Conservation (phyloP, 2,329 filamentous ascomycete genomes). For the Aspergillus sclerotialis region DNA sequence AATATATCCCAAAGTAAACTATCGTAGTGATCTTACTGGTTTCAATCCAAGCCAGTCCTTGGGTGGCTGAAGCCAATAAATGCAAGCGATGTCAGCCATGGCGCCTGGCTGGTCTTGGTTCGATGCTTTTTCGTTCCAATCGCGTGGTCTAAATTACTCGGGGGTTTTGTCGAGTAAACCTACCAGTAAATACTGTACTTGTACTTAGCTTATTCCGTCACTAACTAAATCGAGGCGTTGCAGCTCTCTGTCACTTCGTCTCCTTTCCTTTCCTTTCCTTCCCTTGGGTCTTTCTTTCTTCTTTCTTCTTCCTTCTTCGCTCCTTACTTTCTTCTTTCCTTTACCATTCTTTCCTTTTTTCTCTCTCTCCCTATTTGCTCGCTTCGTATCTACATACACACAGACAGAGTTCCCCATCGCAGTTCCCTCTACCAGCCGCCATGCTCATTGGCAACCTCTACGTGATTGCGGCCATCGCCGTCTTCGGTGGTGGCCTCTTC, state of each 20-base stretch:
- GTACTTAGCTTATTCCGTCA: too few species aligned
- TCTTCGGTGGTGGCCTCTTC: slow-evolving; percentile 63
- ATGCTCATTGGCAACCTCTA: slow-evolving; percentile 49
- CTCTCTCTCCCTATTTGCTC: slow-evolving; percentile 1
- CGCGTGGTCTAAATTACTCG: neutral
- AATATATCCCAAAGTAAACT: too few species aligned
- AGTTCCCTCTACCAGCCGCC: neutral
- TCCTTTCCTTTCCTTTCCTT: slow-evolving; percentile 2
- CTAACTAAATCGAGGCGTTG: too few species aligned
- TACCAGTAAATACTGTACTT: too few species aligned
- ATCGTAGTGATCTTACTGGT: too few species aligned
- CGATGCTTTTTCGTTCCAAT: neutral
- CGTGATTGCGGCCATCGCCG: slow-evolving; percentile 51
- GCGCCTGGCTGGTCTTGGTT: neutral
- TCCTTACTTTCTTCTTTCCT: slow-evolving; percentile 1
- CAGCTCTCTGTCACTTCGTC: neutral
- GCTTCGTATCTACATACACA: neutral
- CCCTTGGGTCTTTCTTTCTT: too few species aligned
- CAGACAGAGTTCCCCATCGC: too few species aligned
- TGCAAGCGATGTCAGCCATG: neutral
- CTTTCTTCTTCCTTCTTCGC: neutral
- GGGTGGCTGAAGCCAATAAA: neutral
- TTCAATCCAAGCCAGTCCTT: too few species aligned
- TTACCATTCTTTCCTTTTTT: slow-evolving; percentile 5
- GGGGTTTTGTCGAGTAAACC: neutral